Evolutionary conservation across 2,329 filamentous ascomycete genomes (phyloP).

Genomic region (Beauveria medogensis): DNA sequence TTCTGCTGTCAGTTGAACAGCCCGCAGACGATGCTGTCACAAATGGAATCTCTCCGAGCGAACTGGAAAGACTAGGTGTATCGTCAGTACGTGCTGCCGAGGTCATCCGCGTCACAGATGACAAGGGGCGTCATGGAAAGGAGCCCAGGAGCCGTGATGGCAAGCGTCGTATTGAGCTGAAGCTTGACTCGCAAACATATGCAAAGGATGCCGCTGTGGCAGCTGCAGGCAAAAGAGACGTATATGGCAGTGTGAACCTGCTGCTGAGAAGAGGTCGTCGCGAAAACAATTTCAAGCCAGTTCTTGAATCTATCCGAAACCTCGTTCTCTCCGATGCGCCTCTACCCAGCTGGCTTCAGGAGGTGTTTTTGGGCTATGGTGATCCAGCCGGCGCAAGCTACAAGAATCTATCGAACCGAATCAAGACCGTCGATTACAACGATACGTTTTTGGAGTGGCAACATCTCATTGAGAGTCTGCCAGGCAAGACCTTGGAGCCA

Average conservation of each 20-base stretch:
- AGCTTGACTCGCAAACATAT: slow-evolving; percentile 72
- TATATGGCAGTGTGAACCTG: slow-evolving; percentile 81
- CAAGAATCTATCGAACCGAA: slow-evolving; percentile 68
- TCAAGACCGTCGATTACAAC: slow-evolving; percentile 76
- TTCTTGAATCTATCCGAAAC: slow-evolving; percentile 84
- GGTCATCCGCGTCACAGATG: slow-evolving; percentile 77
- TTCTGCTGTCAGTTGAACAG: slow-evolving; percentile 69
- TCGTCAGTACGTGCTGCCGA: slow-evolving; percentile 72
- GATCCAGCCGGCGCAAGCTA: slow-evolving; percentile 85
- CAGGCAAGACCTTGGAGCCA: slow-evolving; percentile 79
- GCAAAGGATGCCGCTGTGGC: slow-evolving; percentile 63
- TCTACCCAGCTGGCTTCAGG: slow-evolving; percentile 85
- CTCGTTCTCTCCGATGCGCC: slow-evolving; percentile 79
- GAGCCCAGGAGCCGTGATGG: slow-evolving; percentile 52
- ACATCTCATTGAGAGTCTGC: slow-evolving; percentile 81
- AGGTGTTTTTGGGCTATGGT: slow-evolving; percentile 95
- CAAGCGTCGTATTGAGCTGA: slow-evolving; percentile 66
- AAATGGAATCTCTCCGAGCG: slow-evolving; percentile 41
- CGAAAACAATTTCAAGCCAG: slow-evolving; percentile 95
- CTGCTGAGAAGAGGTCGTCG: slow-evolving; percentile 73
- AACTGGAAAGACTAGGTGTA: slow-evolving; percentile 58
- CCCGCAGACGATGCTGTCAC: slow-evolving; percentile 40
- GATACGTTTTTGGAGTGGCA: slow-evolving; percentile 96
- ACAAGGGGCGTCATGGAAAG: slow-evolving; percentile 67
- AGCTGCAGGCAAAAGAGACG: slow-evolving; percentile 60